Conservation (phyloP, 768 basidiomycete genomes). For the Favolaschia claudopus region DNA sequence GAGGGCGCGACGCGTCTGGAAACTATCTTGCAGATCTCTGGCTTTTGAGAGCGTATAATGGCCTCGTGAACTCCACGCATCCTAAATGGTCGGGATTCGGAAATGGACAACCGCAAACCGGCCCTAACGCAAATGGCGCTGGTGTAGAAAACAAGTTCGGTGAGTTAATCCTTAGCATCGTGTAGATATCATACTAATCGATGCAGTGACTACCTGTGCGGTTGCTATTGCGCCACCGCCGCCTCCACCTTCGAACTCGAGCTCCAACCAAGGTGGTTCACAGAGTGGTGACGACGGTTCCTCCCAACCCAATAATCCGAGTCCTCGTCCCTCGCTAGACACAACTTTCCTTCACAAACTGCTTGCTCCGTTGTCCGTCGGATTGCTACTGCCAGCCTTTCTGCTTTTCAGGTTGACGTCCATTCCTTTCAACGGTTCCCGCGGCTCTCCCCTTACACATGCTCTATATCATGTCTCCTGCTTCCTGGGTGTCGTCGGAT, state of each 20-base stretch:
- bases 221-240: conserved; percentile 38
- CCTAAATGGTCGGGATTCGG: conserved; percentile 72
- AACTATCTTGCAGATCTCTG: conserved; percentile 78
- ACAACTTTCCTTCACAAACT: conserved; percentile 55
- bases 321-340: conserved; percentile 31
- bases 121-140: conserved; percentile 68
- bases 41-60: conserved; percentile 78
- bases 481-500: conserved; percentile 43
- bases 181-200: too few species aligned
- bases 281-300: too few species aligned
- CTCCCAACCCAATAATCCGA: not conserved
- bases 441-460: conserved; percentile 24
- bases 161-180: too few species aligned
- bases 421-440: conserved; percentile 28
- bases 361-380: conserved; percentile 52
- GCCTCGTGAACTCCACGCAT: conserved; percentile 60
- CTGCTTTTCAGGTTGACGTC: conserved; percentile 45
- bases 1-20: conserved; percentile 73
- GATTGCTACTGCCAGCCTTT: conserved; percentile 43
- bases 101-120: conserved; percentile 66
- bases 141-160: conserved; percentile 69
- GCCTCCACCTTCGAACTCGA: conserved; percentile 22
- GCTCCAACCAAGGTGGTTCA: conserved; percentile 3
- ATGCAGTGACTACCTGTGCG: conserved; percentile 72
- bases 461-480: conserved; percentile 35